Conservation (phyloP, 2,329 filamentous ascomycete genomes). For the Clarireedia paspali region DNA sequence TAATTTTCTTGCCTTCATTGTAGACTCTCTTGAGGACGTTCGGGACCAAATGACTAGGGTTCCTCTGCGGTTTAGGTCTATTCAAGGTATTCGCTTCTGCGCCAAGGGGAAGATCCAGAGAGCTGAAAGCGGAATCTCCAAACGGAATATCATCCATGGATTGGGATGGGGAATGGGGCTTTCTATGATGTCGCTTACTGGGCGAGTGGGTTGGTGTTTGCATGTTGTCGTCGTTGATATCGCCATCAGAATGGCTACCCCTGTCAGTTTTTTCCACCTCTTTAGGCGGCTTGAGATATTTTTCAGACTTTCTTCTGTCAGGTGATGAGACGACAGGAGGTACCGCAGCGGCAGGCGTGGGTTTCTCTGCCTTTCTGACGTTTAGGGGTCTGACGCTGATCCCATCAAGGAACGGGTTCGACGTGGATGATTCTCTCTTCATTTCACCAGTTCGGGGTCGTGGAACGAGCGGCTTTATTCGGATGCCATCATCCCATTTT, state of each 20-base stretch:
- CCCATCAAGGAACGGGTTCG: conserved; percentile 20
- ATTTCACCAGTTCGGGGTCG: conserved; percentile 28
- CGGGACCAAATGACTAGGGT: conserved; percentile 53
- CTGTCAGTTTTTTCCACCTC: neutral
- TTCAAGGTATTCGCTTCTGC: conserved; percentile 44
- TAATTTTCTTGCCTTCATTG: conserved; percentile 56
- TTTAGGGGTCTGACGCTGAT: conserved; percentile 25
- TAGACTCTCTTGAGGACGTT: conserved; percentile 58
- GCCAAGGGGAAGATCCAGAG: conserved; percentile 48
- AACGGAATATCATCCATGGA: conserved; percentile 55
- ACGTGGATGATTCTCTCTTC: neutral
- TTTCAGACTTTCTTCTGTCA: conserved; percentile 19
- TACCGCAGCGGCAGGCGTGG: conserved; percentile 11
- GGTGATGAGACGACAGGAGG: conserved; percentile 5
- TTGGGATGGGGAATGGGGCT: conserved; percentile 26
- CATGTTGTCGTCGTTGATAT: neutral
- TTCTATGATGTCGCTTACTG: conserved; percentile 16
- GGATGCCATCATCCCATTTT: conserved; percentile 26
- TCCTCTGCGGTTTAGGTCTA: conserved; percentile 37
- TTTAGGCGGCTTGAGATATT: conserved; percentile 18
- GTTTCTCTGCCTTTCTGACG: conserved; percentile 15
- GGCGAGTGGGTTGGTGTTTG: conserved; percentile 19
- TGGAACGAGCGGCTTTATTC: conserved; percentile 22
- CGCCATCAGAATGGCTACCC: neutral
- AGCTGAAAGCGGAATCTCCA: conserved; percentile 60